Base-by-base conservation (phyloP, 2,329 filamentous ascomycete genomes). In the Neofusicoccum umdonicola region DNA sequence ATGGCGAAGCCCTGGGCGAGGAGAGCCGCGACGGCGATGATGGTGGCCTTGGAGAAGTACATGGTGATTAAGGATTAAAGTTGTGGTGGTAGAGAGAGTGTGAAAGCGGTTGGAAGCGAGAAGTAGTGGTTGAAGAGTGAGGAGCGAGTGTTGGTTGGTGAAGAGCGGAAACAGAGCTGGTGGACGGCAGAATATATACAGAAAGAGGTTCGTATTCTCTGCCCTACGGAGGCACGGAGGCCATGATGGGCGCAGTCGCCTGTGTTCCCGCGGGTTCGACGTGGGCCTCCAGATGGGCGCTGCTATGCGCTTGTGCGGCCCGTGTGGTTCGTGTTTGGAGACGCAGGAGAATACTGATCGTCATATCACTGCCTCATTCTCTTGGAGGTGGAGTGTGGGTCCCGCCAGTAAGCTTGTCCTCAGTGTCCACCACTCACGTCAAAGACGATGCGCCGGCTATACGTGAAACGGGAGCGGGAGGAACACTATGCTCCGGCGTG, bases 11-110 rank as follows among this genome's bases (percentile, higher is more conserved):
- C 61, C 47, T 50, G 39, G 39, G 61, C 31, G 48, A 63, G 35
- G 48, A 63, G 61, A 47, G 61, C 61, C 61, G 61, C 61, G 31
- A 63, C 48, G 61, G 61, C 61, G 39, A 63, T n/a, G 61, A 63
- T 63, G 61, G 61, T 63, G 61, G 61, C 61, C 50, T 63, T 52
- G 50, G 48, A 44, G 61, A 63, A 63, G 22, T 63, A 19, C 61
- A 63, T 63, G 12, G 34, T 63, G 61, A 63, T 60, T 60, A 47
- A n/a, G 56, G 39, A 60, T 60, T 60, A 37, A 60, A 47, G n/a
- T 8, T 11, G 17, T 35, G 41, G 17, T 19, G 37, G 41, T 47
- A 60, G 41, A 17, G 56, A 47, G 41, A 22, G 27, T 9, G 56
- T 17, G 7, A 15, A 47, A 37, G 56, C 13, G 4, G 37, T 4